These are phyloP conservation scores for Talaromyces sp. DNA, from an alignment of 2,329 filamentous ascomycete genomes.

Conservation along the genomic window DNA sequence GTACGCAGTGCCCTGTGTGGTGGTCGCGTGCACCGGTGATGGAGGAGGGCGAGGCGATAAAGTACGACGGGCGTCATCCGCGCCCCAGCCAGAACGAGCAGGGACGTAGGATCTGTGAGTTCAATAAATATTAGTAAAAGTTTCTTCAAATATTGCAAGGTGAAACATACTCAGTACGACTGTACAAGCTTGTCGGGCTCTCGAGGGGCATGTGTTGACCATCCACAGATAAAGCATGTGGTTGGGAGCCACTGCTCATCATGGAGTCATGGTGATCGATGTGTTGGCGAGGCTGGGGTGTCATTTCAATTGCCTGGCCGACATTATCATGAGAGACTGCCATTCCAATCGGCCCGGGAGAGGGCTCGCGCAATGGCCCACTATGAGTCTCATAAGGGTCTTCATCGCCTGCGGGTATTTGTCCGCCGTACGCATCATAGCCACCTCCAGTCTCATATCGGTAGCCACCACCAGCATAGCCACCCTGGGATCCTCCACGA, in stretches of 20 bases:
- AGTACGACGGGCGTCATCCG: constrained; percentile 17
- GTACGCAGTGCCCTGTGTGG: constrained; percentile 55
- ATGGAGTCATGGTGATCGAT: constrained; percentile 29
- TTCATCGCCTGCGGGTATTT: constrained; percentile 29
- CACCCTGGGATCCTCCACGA: constrained; percentile 43
- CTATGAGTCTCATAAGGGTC: constrained; percentile 30
- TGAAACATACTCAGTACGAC: constrained; percentile 64
- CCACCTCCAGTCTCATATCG: constrained; percentile 53
- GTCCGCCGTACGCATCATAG: constrained; percentile 41
- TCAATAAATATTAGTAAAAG: constrained; percentile 15
- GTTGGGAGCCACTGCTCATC: constrained; percentile 18
- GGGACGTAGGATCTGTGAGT: constrained; percentile 46
- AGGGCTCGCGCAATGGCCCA: constrained; percentile 28
- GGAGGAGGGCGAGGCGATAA: constrained; percentile 12
- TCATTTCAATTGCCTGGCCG: constrained; percentile 78
- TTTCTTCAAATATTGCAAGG: neutral
- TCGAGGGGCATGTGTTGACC: constrained; percentile 40
- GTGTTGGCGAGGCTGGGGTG: constrained; percentile 62
- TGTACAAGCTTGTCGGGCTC: constrained; percentile 74
- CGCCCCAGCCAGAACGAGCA: constrained; percentile 49
- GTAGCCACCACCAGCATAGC: constrained; percentile 47
- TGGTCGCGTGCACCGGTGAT: constrained; percentile 11
- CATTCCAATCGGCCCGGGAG: constrained; percentile 39
- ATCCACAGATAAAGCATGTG: constrained; percentile 32
- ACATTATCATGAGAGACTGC: constrained; percentile 44